Evolutionary conservation across 805 yeast species (phyloP).

Genomic region (Lachancea fermentati): DNA sequence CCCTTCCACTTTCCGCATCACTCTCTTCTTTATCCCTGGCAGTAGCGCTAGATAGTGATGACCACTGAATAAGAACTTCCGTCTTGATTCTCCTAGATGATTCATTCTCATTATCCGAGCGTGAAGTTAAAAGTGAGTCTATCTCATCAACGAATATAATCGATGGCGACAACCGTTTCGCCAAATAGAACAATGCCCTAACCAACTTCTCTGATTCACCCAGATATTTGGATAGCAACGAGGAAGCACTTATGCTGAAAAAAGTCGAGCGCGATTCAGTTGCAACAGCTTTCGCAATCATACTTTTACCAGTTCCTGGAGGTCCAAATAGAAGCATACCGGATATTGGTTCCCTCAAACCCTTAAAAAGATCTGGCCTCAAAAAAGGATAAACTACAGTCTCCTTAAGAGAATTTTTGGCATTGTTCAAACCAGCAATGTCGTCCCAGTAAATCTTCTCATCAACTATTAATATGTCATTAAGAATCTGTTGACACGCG

Average conservation of each 20-base stretch:
- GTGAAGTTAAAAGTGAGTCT: conserved; percentile 78
- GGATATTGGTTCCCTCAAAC: conserved; percentile 87
- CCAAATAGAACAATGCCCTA: conserved; percentile 77
- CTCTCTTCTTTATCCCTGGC: conserved; percentile 45
- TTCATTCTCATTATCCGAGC: conserved; percentile 68
- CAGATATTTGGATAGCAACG: conserved; percentile 77
- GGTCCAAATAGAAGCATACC: conserved; percentile 98
- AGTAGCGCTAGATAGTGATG: conserved; percentile 82
- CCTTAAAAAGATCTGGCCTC: conserved; percentile 87
- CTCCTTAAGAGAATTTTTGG: conserved; percentile 84
- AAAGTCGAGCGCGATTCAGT: conserved; percentile 91
- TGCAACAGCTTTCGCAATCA: conserved; percentile 96
- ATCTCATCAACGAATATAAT: conserved; percentile 95
- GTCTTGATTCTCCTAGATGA: conserved; percentile 85
- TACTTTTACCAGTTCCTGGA: conserved; percentile 98
- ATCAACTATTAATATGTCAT: conserved; percentile 83
- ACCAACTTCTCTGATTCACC: conserved; percentile 95
- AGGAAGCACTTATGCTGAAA: conserved; percentile 85
- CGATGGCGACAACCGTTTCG: conserved; percentile 82
- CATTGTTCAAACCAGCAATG: conserved; percentile 86
- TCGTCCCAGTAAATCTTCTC: conserved; percentile 95
- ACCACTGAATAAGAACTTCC: conserved; percentile 93
- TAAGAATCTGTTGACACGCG: conserved; percentile 78
- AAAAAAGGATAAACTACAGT: conserved; percentile 94
- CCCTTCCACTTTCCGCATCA: conserved; percentile 47